These are phyloP conservation scores for Salvia sclarea DNA, from an alignment of 305 asterid genomes.

Conservation along the genomic window DNA sequence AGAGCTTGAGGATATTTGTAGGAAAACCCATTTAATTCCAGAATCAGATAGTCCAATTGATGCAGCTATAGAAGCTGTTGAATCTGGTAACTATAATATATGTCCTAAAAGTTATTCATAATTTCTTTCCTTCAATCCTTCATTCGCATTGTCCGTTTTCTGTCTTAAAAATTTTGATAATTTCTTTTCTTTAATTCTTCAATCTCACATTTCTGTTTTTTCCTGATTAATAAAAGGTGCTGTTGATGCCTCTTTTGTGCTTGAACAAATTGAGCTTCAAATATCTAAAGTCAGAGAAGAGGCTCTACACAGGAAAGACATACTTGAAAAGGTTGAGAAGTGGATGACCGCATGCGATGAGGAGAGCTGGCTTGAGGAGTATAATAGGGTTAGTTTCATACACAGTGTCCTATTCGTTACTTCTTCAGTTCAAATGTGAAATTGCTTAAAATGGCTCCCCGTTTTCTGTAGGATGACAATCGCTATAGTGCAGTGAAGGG, in stretches of 20 bases:
- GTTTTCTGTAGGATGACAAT: slow-evolving; percentile 75
- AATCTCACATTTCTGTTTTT: slow-evolving; percentile 22
- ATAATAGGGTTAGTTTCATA: slow-evolving; percentile 66
- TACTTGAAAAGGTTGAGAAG: slow-evolving; percentile 94
- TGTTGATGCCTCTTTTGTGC: slow-evolving; percentile 77
- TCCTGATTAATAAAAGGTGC: slow-evolving; percentile 54
- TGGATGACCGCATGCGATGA: slow-evolving; percentile 96
- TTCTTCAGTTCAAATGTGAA: slow-evolving; percentile 4
- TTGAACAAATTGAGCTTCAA: slow-evolving; percentile 90
- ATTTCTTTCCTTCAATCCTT: slow-evolving; percentile 25
- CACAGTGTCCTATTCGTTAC: slow-evolving; percentile 25
- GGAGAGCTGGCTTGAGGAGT: slow-evolving; percentile 99
- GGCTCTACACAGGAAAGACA: slow-evolving; percentile 89
- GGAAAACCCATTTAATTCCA: slow-evolving; percentile 76
- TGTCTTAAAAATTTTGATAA: slow-evolving; percentile 11
- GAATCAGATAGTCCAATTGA: slow-evolving; percentile 64
- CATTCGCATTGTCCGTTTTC: no score
- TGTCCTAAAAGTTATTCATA: slow-evolving; percentile 11
- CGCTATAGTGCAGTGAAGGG: slow-evolving; percentile 99
- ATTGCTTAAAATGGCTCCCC: slow-evolving; percentile 25
- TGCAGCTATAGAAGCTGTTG: slow-evolving; percentile 73
- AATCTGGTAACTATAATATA: slow-evolving; percentile 75
- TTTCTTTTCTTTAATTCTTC: slow-evolving; percentile 25
- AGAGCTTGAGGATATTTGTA: slow-evolving; percentile 85
- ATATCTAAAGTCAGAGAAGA: slow-evolving; percentile 86